Conservation (phyloP, 2,329 filamentous ascomycete genomes). For the Rugonectria rugulosa region DNA sequence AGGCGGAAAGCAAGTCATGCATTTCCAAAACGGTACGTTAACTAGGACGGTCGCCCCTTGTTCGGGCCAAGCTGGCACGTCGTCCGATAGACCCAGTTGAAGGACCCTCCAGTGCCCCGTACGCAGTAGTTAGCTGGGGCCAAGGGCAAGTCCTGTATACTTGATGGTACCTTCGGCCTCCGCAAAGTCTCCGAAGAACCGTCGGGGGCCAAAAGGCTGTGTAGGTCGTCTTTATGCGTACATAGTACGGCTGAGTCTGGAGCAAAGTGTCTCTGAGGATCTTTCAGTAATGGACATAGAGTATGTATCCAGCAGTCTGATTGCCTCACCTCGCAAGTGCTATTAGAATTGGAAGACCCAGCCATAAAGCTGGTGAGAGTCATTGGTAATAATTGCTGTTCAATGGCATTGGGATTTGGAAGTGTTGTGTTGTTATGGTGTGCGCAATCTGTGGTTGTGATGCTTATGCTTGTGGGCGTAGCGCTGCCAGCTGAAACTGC, state of each 20-base stretch:
- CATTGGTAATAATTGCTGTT: too few relatives aligned
- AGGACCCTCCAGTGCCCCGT: not conserved
- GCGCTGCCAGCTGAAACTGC: not conserved
- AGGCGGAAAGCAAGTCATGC: not conserved
- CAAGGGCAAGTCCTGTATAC: slow-evolving; percentile 8
- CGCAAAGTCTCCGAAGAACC: slow-evolving; percentile 23
- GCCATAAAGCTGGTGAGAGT: not conserved
- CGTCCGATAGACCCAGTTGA: slow-evolving; percentile 1
- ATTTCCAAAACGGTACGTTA: too few relatives aligned
- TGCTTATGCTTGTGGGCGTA: slow-evolving; percentile 6
- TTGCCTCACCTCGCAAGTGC: not conserved
- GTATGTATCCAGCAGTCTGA: not conserved
- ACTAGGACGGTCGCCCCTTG: too few relatives aligned
- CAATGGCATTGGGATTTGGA: not conserved
- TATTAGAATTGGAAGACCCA: slow-evolving; percentile 8
- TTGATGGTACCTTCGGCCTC: slow-evolving; percentile 22
- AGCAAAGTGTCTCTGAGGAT: too few relatives aligned
- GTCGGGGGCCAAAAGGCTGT: slow-evolving; percentile 7
- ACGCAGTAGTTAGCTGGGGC: not conserved
- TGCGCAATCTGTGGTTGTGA: slow-evolving; percentile 7
- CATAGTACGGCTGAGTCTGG: too few relatives aligned
- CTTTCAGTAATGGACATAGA: too few relatives aligned
- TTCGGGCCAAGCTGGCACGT: not conserved
- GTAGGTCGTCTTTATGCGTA: not conserved
- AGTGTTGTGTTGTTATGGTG: not conserved